Evolutionary conservation across 2,329 filamentous ascomycete species (phyloP).

Genomic region (Exophiala bonariae): DNA sequence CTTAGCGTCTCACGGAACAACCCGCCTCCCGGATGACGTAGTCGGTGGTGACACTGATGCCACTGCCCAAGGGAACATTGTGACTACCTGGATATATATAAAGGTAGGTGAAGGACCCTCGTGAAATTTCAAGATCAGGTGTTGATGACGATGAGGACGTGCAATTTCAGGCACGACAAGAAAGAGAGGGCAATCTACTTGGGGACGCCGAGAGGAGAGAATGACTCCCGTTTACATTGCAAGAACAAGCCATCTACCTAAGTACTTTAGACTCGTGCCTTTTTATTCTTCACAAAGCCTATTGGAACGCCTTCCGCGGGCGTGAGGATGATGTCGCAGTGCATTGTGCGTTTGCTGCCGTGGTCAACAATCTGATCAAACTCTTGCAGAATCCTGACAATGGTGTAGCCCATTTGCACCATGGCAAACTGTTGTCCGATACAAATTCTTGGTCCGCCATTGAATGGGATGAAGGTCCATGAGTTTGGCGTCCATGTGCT

Average conservation of each 20-base stretch:
- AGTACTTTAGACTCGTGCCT: background rate
- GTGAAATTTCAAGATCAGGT: too few species aligned
- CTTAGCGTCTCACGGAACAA: too few species aligned
- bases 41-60: too few species aligned
- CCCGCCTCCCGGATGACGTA: too few species aligned
- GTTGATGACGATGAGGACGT: background rate
- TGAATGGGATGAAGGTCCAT: conserved; percentile 58
- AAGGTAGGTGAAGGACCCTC: too few species aligned
- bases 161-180: background rate
- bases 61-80: too few species aligned
- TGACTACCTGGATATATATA: too few species aligned
- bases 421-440: conserved; percentile 61
- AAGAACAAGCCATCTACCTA: too few species aligned
- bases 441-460: conserved; percentile 55
- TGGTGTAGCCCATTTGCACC: conserved; percentile 57
- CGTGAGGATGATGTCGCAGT: conserved; percentile 26
- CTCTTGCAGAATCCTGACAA: conserved; percentile 44
- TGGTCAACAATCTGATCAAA: conserved; percentile 39
- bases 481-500: conserved; percentile 52
- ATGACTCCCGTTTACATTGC: too few species aligned
- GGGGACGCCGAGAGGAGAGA: background rate
- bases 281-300: conserved; percentile 23
- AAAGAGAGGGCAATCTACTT: too few species aligned
- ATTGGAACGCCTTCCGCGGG: conserved; percentile 28
- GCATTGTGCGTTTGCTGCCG: conserved; percentile 21